A percentile compares a stretch with the other conserved stretches of the same genome.
Conservation (phyloP, 139 green algal species). For the Zygnema cylindricum region DNA sequence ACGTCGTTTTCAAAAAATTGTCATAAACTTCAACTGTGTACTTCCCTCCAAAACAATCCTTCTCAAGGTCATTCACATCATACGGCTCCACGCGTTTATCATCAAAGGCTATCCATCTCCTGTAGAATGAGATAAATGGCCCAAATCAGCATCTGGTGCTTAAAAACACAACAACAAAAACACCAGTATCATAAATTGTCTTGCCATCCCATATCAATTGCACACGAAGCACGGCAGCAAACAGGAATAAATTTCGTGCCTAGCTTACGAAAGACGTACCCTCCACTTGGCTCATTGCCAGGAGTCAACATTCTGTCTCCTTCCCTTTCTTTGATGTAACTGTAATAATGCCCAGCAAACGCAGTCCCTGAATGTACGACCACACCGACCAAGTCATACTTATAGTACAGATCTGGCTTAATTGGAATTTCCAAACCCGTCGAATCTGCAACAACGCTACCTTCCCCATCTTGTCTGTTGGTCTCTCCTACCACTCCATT, state of each 20-base stretch:
- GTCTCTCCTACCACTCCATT: neutral
- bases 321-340: slow-evolving; percentile 81
- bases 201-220: too few species aligned
- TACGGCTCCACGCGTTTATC: slow-evolving; percentile 83
- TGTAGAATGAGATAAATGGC: too few species aligned
- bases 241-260: too few species aligned
- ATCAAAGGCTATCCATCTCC: slow-evolving; percentile 84
- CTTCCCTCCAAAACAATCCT: slow-evolving; percentile 87
- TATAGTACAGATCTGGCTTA: slow-evolving; percentile 61
- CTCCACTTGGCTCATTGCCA: slow-evolving; percentile 20
- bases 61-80: slow-evolving; percentile 76
- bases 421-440: neutral
- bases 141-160: too few species aligned
- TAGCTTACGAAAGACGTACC: too few species aligned
- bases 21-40: slow-evolving; percentile 40
- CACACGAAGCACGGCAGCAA: too few species aligned
- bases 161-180: too few species aligned
- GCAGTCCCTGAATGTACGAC: slow-evolving; percentile 91
- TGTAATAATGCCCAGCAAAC: slow-evolving; percentile 95
- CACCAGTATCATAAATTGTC: too few species aligned
- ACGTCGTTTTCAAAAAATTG: slow-evolving; percentile 49
- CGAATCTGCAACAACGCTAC: neutral
- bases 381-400: slow-evolving; percentile 86
- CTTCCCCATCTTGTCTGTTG: neutral
- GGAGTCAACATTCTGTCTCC: slow-evolving; percentile 13